Evolutionary conservation across 2,329 filamentous ascomycete genomes (phyloP).

Genomic region (Zalaria obscura): DNA sequence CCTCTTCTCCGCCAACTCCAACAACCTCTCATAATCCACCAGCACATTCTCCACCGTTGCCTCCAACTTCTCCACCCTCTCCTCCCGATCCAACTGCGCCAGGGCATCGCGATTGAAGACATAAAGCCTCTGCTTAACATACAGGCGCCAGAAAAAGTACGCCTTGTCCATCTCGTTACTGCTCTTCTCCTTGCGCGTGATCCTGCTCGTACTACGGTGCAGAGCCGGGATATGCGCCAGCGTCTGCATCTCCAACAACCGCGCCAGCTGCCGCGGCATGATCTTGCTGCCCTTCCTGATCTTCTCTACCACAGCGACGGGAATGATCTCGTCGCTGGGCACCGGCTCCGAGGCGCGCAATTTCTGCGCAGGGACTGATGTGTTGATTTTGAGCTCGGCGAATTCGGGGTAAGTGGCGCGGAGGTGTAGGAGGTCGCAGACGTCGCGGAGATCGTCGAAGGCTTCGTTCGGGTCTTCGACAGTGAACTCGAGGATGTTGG

Average conservation of each 20-base stretch:
- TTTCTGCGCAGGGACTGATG: conserved; percentile 29
- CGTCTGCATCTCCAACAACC: conserved; percentile 63
- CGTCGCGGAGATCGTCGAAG: conserved; percentile 68
- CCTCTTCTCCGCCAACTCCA: conserved; percentile 33
- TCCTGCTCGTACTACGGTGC: conserved; percentile 33
- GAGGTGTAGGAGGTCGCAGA: conserved; percentile 56
- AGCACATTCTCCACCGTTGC: conserved; percentile 54
- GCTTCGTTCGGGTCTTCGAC: conserved; percentile 87
- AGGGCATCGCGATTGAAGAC: conserved; percentile 59
- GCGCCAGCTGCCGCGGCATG: conserved; percentile 58
- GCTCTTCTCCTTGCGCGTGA: conserved; percentile 28
- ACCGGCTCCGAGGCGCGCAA: conserved; percentile 39
- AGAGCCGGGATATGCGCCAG: conserved; percentile 39
- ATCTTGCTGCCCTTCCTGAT: conserved; percentile 56
- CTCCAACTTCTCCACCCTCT: conserved; percentile 59
- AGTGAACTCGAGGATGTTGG: conserved; percentile 65
- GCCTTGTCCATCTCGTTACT: conserved; percentile 45
- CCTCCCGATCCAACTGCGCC: conserved; percentile 51
- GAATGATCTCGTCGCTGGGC: conserved; percentile 42
- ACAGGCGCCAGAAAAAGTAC: conserved; percentile 57
- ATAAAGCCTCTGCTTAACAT: conserved; percentile 66
- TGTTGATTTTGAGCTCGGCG: conserved; percentile 32
- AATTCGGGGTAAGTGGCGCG: conserved; percentile 29
- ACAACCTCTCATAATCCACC: conserved; percentile 55
- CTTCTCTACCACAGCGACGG: conserved; percentile 35